A percentile compares a stretch with the other conserved stretches of the same genome.
Evolutionary conservation across 202 grass and related monocot species (phyloP).

Genomic region (Bolboschoenoplectus hybrid): DNA sequence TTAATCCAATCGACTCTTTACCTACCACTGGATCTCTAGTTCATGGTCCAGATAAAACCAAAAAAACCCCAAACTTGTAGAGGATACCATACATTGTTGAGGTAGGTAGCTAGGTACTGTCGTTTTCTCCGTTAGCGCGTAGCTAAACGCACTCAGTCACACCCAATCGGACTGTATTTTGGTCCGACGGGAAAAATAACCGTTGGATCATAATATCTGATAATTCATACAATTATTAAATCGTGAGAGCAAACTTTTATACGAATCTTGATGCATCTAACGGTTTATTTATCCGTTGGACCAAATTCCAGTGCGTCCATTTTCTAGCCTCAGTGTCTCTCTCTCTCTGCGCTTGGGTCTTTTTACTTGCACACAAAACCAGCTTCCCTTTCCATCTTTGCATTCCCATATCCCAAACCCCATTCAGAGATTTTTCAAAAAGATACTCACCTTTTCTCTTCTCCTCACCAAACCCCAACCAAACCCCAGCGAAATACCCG

Average conservation of each 20-base stretch:
- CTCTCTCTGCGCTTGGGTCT: neutral
- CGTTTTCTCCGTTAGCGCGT: neutral
- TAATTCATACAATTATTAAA: no score
- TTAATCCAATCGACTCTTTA: neutral
- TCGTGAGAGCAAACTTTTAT: no score
- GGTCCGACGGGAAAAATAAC: no score
- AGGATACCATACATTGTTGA: neutral
- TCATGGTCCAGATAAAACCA: neutral
- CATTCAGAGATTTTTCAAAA: neutral
- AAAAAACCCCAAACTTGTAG: neutral
- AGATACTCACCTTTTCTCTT: slow-evolving; percentile 16
- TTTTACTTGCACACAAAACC: slow-evolving; percentile 18
- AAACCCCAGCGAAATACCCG: slow-evolving; percentile 33
- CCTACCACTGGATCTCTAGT: neutral
- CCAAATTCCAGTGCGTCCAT: no score
- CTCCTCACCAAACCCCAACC: neutral
- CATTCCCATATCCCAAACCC: slow-evolving; percentile 37
- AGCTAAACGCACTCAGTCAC: no score
- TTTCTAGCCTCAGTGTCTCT: neutral
- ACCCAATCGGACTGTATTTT: no score
- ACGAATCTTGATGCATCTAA: no score
- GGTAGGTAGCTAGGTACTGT: neutral
- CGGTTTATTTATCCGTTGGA: no score
- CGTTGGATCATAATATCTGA: no score
- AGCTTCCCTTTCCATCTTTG: neutral